A percentile compares a stretch with the other conserved stretches of the same genome.
These are phyloP conservation scores for Ochetophila trinervis DNA, from an alignment of 306 rosid genomes.

Conservation along the genomic window DNA sequence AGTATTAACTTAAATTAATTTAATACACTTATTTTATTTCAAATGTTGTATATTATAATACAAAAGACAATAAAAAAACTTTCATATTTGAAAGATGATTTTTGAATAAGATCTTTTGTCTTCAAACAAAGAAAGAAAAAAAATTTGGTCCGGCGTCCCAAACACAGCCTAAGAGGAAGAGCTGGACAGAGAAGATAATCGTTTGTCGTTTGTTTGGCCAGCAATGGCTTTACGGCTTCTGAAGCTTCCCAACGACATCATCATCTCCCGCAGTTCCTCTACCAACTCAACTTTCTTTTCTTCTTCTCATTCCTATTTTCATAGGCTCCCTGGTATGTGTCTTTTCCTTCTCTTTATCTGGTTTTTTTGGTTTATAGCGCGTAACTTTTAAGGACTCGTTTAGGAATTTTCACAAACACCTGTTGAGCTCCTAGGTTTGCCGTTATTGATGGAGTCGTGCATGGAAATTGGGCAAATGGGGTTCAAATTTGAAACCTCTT, in stretches of 20 bases:
- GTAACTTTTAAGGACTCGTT: background rate
- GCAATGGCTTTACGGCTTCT: slow-evolving; percentile 51
- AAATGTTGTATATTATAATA: too few relatives aligned
- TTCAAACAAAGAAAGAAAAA: too few relatives aligned
- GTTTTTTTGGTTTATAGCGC: background rate
- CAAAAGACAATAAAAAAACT: too few relatives aligned
- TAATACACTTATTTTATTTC: too few relatives aligned
- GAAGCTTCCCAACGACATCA: slow-evolving; percentile 29
- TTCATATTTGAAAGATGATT: too few relatives aligned
- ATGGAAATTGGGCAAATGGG: slow-evolving; percentile 5
- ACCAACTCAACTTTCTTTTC: slow-evolving; percentile 25
- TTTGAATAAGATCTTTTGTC: too few relatives aligned
- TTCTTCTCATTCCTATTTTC: slow-evolving; percentile 21
- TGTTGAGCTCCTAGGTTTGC: background rate
- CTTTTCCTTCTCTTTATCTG: background rate
- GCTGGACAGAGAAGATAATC: background rate
- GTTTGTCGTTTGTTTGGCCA: background rate
- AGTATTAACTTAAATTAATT: too few relatives aligned
- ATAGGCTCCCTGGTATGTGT: slow-evolving; percentile 26
- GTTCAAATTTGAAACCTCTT: background rate
- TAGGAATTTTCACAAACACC: slow-evolving; percentile 16
- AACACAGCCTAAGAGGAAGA: too few relatives aligned
- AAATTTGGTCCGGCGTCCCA: too few relatives aligned
- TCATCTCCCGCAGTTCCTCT: slow-evolving; percentile 33
- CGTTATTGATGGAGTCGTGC: background rate